Percentiles rank a stretch among this genome's conserved stretches.
These are phyloP conservation scores for Cryomyces minteri DNA, from an alignment of 495 filamentous ascomycete genomes.

Conservation along the genomic window DNA sequence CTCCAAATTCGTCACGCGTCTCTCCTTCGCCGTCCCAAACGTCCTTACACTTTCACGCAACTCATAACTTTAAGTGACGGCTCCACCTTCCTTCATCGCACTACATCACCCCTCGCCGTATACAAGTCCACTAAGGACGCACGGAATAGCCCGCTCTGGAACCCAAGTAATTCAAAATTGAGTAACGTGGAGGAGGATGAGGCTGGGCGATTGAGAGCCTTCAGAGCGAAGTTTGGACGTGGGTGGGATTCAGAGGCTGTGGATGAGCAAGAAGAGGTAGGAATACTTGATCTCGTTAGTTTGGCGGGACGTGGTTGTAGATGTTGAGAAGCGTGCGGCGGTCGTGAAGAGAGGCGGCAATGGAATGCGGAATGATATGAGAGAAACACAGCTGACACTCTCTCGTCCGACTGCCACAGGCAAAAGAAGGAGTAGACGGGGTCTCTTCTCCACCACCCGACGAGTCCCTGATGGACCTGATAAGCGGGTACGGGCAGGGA, in stretches of 20 bases:
- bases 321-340: neutral
- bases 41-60: conserved; percentile 94
- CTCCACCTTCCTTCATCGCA: conserved; percentile 68
- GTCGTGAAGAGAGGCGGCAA: neutral
- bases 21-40: conserved; percentile 70
- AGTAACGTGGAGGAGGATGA: conserved; percentile 86
- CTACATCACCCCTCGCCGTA: conserved; percentile 64
- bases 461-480: conserved; percentile 11
- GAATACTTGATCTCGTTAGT: neutral
- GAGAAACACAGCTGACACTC: no score
- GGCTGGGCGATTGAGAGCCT: conserved; percentile 74
- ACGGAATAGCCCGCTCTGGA: conserved; percentile 78
- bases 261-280: conserved; percentile 4
- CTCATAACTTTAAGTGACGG: conserved; percentile 90
- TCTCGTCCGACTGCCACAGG: neutral
- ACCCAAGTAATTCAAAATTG: conserved; percentile 59
- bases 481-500: conserved; percentile 7
- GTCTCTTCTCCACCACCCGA: conserved; percentile 1
- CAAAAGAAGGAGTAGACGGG: conserved; percentile 2
- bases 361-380: neutral
- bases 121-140: conserved; percentile 68
- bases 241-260: conserved; percentile 50
- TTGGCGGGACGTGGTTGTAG: neutral
- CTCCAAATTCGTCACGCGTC: conserved; percentile 54
- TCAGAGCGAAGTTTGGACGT: conserved; percentile 66